A percentile compares a stretch with the other conserved stretches of the same genome.
phyloP scores from a whole-genome alignment of 2,329 filamentous ascomycete species.

The Talaromyces sp. region DNA sequence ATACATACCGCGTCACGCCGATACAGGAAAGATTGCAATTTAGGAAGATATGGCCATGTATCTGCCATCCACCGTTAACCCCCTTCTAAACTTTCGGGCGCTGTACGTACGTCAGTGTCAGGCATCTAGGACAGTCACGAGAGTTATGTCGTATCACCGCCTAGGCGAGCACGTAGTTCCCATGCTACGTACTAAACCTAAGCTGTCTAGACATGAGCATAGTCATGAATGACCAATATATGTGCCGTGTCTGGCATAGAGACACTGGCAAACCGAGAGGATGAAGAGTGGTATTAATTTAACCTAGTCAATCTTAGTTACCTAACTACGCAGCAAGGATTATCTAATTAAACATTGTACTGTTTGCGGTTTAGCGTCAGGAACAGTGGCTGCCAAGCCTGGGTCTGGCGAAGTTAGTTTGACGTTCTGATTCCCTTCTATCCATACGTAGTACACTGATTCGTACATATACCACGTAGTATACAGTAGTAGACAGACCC shows the following conservation, averaged over 20 bases:
- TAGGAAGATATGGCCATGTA: background rate
- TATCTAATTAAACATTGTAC: constrained; percentile 18
- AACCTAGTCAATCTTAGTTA: no score
- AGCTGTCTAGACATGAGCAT: background rate
- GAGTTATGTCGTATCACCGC: background rate
- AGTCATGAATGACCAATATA: background rate
- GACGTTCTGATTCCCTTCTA: background rate
- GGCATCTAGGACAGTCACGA: background rate
- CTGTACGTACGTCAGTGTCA: background rate
- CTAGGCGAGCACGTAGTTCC: background rate
- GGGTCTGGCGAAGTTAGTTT: constrained; percentile 3
- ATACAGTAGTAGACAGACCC: background rate
- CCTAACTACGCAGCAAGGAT: constrained; percentile 4
- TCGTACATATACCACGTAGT: background rate
- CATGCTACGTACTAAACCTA: background rate
- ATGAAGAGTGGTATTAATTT: background rate
- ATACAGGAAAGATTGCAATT: background rate
- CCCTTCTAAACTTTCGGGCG: background rate
- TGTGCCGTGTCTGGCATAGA: background rate
- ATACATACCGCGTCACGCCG: background rate
- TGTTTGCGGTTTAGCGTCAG: constrained; percentile 12
- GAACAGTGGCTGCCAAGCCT: constrained; percentile 12
- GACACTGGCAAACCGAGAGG: background rate
- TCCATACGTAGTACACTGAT: background rate
- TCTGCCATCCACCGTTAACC: background rate